Base-by-base conservation (phyloP, 331 rosid genomes). In the Phaseolus coccineus region DNA sequence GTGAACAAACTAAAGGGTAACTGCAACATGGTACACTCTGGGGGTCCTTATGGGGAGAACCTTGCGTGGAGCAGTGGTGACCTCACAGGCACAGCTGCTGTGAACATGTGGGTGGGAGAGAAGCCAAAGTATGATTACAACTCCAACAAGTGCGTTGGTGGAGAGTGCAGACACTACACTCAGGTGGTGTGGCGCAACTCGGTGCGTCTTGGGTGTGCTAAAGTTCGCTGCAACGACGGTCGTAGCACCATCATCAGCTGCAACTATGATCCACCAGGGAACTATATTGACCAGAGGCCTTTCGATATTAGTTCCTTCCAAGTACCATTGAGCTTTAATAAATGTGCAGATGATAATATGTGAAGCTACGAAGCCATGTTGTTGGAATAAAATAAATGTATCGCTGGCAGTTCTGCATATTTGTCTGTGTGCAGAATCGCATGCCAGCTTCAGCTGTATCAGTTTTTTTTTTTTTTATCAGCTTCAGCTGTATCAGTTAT, bases 161-260 rank as follows among this genome's bases (percentile, higher is more conserved):
- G 87, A 0, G 68, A 81, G 70, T 88, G 89, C 31, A 14, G 76
- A 14, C 90, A 88, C 65, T 88, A 88, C 8, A 85, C 87, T 31
- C 89, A 88, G 47, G 86, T 88, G 13, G 85, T 88, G 19, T 88
- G 91, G 92, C 53, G 70, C 0, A 55, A 82, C 72, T 80, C 87
- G 0, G 19, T 31, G 30, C 85, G 83, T 3, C 59, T 85, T 1
- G 91, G 89, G 4, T 85, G 91, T 53, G 91, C 77, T 16, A 88
- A 83, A 47, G 81, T 55, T 0, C 51, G 40, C 8, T 88, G 91
- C 64, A 27, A 47, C 37, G 51, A 69, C 19, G 86, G 81, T 0
- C 84, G 83, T 11, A 62, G 81, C 62, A 61, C 77, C 4, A 35
- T 83, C 10, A 50, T 83, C 7, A 75, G 82, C 10, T 83, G 91